Evolutionary conservation across 768 basidiomycete species (phyloP), one percentile per base, ranked within the genome.

Genomic region (Boletus pseudo-olivaceus): DNA sequence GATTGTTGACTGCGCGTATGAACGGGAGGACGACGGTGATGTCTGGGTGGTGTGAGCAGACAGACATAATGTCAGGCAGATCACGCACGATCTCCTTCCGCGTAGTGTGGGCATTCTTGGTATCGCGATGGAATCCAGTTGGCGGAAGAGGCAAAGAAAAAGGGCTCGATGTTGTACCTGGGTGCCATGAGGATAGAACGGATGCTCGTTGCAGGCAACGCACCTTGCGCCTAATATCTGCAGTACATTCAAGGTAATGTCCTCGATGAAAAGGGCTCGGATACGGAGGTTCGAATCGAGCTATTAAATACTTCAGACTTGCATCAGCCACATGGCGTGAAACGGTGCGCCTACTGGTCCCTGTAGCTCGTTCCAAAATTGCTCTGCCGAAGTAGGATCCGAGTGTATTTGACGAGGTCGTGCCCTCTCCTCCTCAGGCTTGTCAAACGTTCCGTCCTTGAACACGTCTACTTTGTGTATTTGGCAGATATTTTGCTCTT

Each of bases 11-110:
- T 4, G 71, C 59, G 8, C 80, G 75, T 54, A 73, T 62, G 47
- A 76, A 78, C 1, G 70, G 71, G 7, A 78, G 64, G 7, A 74
- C 73, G 33, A 78, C 71, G 3, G 77, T 78, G 42, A 78, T 73
- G 51, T 78, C 77, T 78, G 49, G 7, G 49, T 2, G 7, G 27
- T 20, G 39, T 57, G 29, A 62, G 57, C 14, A 32, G 9, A 44
- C 10, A 39, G 6, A 32, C n/a, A 29, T 4, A 8, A 41, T 53
- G 35, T 47, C 57, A 56, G 44, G 54, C 19, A 32, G 33, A 50
- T 42, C 33, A 66, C 76, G 52, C 48, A 77, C 76, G 77, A 51
- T 78, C 76, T 45, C 70, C 73, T 41, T 59, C 10, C 3, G 50
- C 61, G 3, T 40, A 45, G 1, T 54, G 54, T 12, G 63, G 55